Evolutionary conservation across 257 asterid genomes (phyloP), one percentile per base, ranked within the genome.

Genomic region (Fraxinus cuspidata): DNA sequence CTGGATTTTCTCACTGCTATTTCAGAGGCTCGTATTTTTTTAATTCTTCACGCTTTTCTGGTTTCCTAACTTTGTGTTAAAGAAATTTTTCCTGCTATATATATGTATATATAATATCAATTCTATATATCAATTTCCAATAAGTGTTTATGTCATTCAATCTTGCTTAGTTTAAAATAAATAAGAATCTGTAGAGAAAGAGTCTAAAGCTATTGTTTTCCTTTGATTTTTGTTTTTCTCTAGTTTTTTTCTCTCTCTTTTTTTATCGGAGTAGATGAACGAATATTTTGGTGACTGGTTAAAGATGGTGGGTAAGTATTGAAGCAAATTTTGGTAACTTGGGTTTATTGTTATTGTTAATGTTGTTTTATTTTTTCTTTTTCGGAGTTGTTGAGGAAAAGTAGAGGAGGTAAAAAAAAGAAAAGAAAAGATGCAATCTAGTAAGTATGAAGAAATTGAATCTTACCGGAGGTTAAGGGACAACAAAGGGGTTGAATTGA

Each of bases 361-460:
- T 60, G 31, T 21, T 25, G 23, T 60, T 60, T 60, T 56, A 56
- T 56, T 11, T n/a, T n/a, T 56, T 21, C 15, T 29, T 21, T 23
- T 58, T 58, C 2, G 9, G 66, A 58, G 15, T 58, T 10, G 1
- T 58, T 21, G 66, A 58, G 28, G 11, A 58, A 58, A 8, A 21
- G 23, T 7, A 5, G 5, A 58, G 27, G 8, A 2, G 60, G 38
- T 3, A 3, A 32, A 47, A 29, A 42, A 12, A 0, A 25, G 63
- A 66, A 23, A 29, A 7, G 13, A 42, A 25, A 73, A 71, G 31
- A 80, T 80, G 83, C 25, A 69, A 67, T 68, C 27, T 10, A 53
- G 70, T 58, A 74, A 28, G 78, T 3, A 15, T 34, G 81, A 76
- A 28, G 84, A 44, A 71, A 3, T 44, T 63, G 78, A n/a, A 25